These are phyloP conservation scores for Pyricularia grisea DNA, from an alignment of 2,329 filamentous ascomycete species.

Conservation along the genomic window DNA sequence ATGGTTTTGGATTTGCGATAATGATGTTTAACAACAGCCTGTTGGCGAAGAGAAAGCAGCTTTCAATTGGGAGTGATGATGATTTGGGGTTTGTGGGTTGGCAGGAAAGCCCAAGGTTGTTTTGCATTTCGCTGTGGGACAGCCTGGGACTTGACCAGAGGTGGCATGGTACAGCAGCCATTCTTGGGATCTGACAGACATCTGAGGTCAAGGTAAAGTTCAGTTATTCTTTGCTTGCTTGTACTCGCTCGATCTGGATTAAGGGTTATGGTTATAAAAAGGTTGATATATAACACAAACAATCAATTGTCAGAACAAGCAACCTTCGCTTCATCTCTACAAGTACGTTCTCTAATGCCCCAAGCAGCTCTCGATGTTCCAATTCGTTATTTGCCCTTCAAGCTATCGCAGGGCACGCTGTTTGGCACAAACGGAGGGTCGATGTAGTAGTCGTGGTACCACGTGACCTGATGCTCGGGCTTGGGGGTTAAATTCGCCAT, in stretches of 20 bases:
- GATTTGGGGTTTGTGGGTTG: background rate
- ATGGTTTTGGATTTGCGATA: background rate
- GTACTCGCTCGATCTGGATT: background rate
- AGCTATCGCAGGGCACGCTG: background rate
- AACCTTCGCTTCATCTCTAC: too few relatives aligned
- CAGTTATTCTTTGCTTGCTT: background rate
- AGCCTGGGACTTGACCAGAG: too few relatives aligned
- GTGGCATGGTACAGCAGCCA: background rate
- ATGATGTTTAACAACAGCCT: background rate
- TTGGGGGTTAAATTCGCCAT: background rate
- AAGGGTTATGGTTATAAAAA: background rate
- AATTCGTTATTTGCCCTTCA: background rate
- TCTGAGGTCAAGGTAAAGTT: background rate
- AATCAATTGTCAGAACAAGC: too few relatives aligned
- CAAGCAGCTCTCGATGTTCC: background rate
- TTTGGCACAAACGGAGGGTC: conserved; percentile 1
- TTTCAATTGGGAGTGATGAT: background rate
- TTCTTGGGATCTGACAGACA: background rate
- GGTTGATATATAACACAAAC: too few relatives aligned
- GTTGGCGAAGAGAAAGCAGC: background rate
- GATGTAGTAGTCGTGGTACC: conserved; percentile 1
- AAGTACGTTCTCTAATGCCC: background rate
- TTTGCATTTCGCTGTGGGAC: background rate
- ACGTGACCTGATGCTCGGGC: conserved; percentile 1
- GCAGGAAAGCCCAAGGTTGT: background rate